Evolutionary conservation across 2,329 filamentous ascomycete genomes (phyloP).

Genomic region (Colletotrichum horii): DNA sequence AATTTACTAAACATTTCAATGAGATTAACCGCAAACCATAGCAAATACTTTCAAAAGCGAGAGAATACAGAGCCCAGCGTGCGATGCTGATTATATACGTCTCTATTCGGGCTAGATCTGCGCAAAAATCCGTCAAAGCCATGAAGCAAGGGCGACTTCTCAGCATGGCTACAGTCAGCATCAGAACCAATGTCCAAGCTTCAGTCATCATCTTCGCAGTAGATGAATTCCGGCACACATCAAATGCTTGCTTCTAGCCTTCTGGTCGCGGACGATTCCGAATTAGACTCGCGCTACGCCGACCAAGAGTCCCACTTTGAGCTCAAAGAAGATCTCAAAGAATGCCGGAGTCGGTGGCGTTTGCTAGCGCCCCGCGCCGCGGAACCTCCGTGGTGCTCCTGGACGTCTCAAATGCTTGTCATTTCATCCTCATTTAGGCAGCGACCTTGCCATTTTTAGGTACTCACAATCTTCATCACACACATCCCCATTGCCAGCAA

Average conservation of each 20-base stretch:
- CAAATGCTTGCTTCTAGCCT: neutral
- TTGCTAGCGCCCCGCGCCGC: neutral
- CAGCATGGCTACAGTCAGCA: neutral
- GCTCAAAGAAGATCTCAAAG: neutral
- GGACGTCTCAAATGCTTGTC: neutral
- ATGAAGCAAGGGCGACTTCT: neutral
- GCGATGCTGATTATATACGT: neutral
- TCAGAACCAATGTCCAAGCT: neutral
- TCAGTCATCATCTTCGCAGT: neutral
- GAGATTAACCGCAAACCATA: neutral
- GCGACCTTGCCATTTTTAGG: neutral
- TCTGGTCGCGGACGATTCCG: neutral
- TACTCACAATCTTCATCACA: neutral
- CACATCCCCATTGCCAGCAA: neutral
- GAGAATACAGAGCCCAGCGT: neutral
- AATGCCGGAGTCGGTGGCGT: neutral
- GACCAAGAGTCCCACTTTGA: neutral
- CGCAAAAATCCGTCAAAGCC: neutral
- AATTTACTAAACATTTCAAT: neutral
- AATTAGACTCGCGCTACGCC: neutral
- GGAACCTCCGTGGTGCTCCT: neutral
- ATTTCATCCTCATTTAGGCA: neutral
- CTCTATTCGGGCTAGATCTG: neutral
- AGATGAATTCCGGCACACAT: neutral
- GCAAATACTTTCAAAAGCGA: neutral